phyloP scores from a whole-genome alignment of 371 early-diverging fungal genomes.

The Circinella umbellata region DNA sequence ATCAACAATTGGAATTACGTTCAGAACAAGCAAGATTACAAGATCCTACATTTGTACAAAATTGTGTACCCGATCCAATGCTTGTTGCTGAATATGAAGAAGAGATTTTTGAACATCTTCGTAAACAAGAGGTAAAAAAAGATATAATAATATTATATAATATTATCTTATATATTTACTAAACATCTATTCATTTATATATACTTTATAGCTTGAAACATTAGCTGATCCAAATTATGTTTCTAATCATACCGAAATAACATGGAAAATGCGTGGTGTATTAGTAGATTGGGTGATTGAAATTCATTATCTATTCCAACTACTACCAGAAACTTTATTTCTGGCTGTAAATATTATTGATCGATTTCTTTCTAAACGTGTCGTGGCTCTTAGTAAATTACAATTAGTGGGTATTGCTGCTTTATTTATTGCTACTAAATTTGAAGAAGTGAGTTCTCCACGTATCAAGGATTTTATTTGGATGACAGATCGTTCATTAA shows the following conservation, averaged over 20 bases:
- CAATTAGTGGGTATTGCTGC: constrained; percentile 97
- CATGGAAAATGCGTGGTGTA: constrained; percentile 93
- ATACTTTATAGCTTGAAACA: constrained; percentile 8
- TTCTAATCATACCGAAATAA: constrained; percentile 79
- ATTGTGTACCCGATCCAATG: constrained; percentile 70
- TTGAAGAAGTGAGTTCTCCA: constrained; percentile 94
- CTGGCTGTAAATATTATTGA: constrained; percentile 96
- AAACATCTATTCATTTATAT: background rate
- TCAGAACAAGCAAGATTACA: constrained; percentile 20
- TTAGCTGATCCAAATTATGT: constrained; percentile 81
- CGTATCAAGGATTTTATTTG: constrained; percentile 80
- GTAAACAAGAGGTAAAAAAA: constrained; percentile 68
- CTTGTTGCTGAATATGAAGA: constrained; percentile 91
- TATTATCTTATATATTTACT: background rate
- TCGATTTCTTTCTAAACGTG: constrained; percentile 90
- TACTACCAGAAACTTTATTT: constrained; percentile 97
- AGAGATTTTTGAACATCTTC: constrained; percentile 90
- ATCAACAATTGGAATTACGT: constrained; percentile 28
- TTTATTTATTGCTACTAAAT: constrained; percentile 95
- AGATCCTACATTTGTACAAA: constrained; percentile 55
- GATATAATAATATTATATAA: background rate
- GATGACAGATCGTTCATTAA: constrained; percentile 80
- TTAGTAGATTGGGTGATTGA: constrained; percentile 87
- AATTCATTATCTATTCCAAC: constrained; percentile 86
- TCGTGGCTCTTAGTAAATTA: constrained; percentile 85